These are phyloP conservation scores for Sporothrix brunneoviolacea DNA, from an alignment of 2,329 filamentous ascomycete genomes.

Conservation along the genomic window DNA sequence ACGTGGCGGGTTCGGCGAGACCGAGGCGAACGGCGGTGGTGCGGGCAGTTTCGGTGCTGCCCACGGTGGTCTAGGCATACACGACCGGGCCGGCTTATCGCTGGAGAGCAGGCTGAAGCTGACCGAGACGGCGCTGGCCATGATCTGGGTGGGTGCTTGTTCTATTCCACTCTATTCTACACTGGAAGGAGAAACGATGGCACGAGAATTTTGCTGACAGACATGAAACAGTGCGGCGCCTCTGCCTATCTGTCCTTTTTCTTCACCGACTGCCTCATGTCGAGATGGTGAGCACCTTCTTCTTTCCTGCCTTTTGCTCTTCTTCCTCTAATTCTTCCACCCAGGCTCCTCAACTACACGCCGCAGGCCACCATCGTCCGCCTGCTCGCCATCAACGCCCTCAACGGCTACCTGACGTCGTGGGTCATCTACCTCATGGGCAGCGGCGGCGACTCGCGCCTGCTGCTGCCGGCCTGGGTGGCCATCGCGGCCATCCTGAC, in stretches of 20 bases:
- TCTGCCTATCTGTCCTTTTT: slow-evolving; percentile 75
- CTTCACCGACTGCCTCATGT: slow-evolving; percentile 81
- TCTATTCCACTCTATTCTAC: neutral
- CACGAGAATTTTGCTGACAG: too few relatives aligned
- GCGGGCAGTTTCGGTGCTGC: too few relatives aligned
- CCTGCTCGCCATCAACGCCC: slow-evolving; percentile 65
- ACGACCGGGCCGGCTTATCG: slow-evolving; percentile 16
- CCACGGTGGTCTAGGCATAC: slow-evolving; percentile 1
- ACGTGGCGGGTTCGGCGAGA: slow-evolving; percentile 14
- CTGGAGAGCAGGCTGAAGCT: slow-evolving; percentile 46
- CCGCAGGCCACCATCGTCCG: slow-evolving; percentile 74
- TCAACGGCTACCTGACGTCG: slow-evolving; percentile 69
- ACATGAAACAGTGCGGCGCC: slow-evolving; percentile 69
- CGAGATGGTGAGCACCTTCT: slow-evolving; percentile 55
- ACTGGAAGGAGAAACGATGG: too few relatives aligned
- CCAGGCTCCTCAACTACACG: slow-evolving; percentile 76
- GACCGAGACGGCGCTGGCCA: slow-evolving; percentile 64
- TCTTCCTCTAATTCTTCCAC: neutral
- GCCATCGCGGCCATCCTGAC: slow-evolving; percentile 69
- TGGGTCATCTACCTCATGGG: slow-evolving; percentile 65
- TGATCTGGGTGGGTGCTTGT: slow-evolving; percentile 55
- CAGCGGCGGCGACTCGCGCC: slow-evolving; percentile 61
- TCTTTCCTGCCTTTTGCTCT: neutral
- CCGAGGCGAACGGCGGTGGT: slow-evolving; percentile 25
- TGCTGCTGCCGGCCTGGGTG: slow-evolving; percentile 72